Percentiles rank a stretch among this genome's conserved stretches.
Evolutionary conservation across 192 early-diverging fungal species (phyloP).

Genomic region (Coemansia sp.): DNA sequence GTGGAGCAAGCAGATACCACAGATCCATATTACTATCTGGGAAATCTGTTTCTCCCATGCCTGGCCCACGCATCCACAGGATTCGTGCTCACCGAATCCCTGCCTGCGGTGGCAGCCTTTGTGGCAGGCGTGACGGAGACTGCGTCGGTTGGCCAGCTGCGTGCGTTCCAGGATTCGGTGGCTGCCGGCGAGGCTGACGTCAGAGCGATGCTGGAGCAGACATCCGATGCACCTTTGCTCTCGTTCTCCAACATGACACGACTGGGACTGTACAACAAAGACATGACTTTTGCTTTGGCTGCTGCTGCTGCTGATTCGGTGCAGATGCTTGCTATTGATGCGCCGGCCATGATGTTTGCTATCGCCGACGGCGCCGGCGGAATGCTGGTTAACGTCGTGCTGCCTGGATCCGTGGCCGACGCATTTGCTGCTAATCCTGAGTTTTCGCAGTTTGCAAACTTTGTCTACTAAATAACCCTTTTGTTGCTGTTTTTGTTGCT

Average conservation of each 20-base stretch:
- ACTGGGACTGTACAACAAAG: neutral
- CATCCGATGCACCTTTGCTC: constrained; percentile 20
- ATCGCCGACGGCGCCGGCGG: constrained; percentile 19
- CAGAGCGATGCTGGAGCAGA: neutral
- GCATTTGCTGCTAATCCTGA: constrained; percentile 7
- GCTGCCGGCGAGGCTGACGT: constrained; percentile 9
- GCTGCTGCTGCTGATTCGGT: neutral
- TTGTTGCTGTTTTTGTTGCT: too few relatives aligned
- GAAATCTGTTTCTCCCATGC: constrained; percentile 26
- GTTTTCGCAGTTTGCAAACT: constrained; percentile 3
- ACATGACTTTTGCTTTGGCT: neutral
- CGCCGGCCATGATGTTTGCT: constrained; percentile 31
- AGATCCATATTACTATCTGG: constrained; percentile 6
- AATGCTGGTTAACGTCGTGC: constrained; percentile 16
- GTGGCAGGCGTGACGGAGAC: neutral
- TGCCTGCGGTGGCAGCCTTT: constrained; percentile 6
- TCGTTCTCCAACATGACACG: constrained; percentile 33
- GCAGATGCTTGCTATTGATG: constrained; percentile 28
- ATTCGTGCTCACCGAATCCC: constrained; percentile 4
- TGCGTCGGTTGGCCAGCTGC: neutral
- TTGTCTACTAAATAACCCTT: constrained; percentile 4
- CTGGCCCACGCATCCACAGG: constrained; percentile 6
- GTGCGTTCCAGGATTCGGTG: neutral
- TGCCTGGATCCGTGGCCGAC: constrained; percentile 6
- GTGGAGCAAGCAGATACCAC: neutral